Evolutionary conservation across 306 rosid genomes (phyloP), one percentile per base, ranked within the genome.

Genomic region (Cucurbita argyrosperma): DNA sequence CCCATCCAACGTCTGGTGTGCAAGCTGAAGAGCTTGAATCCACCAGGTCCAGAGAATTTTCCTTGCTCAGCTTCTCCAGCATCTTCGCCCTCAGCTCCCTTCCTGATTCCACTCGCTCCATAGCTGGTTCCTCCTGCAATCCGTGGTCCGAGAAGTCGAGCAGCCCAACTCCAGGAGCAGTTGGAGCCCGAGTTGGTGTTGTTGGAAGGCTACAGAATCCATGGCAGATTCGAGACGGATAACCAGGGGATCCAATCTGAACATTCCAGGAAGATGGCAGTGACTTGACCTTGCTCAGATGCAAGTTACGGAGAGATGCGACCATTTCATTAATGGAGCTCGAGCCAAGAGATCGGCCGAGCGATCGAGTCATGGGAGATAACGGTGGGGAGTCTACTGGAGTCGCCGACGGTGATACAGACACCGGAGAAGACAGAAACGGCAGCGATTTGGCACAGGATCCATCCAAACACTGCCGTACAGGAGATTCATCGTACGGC

Each of bases 101-200:
- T 1, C 99, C 99, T 0, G 96, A 88, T 76, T 95, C 99, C 0
- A 95, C 99, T 76, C 99, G 87, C 78, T 89, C 97, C 99, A 95
- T 95, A 0, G 79, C 85, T 0, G 96, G 90, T 80, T 89, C 98
- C 79, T 94, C 98, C 82, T 81, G 91, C 0, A 75, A 73, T 4
- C 78, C 73, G 71, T 74, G 76, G 0, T 89, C 97, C 79, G 84
- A 84, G 15, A 81, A 4, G 19, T 91, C 96, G 8, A 87, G 76
- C 50, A 55, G 85, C 8, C 72, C 81, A 0, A 69, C 57, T 4
- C 89, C 84, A 2, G 79, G 23, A 7, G 96, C 90, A 47, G 55
- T 14, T 8, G 87, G 88, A 0, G 77, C 74, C 74, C 84, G 86
- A 0, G 97, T 95, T 4, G 99, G 99, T 0, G 99, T 95, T 0